Base-by-base conservation (phyloP, 306 rosid genomes). In the Rubus idaeus region DNA sequence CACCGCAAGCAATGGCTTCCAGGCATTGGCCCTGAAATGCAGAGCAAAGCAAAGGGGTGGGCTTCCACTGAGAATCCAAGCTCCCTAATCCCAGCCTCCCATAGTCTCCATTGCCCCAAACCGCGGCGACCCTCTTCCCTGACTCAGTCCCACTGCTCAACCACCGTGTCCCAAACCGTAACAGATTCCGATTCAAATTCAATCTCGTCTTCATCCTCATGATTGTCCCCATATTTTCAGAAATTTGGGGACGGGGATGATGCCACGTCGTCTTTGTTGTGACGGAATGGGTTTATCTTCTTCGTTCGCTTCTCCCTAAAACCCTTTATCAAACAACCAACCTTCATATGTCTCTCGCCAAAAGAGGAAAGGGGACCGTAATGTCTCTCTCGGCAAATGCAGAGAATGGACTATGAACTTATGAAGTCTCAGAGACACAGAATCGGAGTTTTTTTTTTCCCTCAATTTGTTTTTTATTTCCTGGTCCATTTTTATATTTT, bases 31-130 rank as follows among this genome's bases (percentile, higher is more conserved):
- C 72, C 3, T 21, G 83, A 69, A 94, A 85, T 1, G 90, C 74
- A 17, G 96, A 76, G 77, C 90, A 86, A 39, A 78, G 39, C 1
- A 85, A 79, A 52, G 91, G 42, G 1, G 83, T 83, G n/a, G 98
- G 97, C 20, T 26, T 83, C 97, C 97, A 94, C 73, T 88, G 98
- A 73, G 98, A 94, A 63, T 83, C 85, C 87, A 91, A 82, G 77
- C 61, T 75, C 10, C 97, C 93, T 9, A 89, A 88, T 39, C 98
- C 98, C 42, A 91, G 88, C 78, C 98, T 86, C 3, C 98, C 97
- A 62, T 78, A 87, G 80, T 94, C 98, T 5, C 96, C 98, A 78
- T 94, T 94, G 0, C 98, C 98, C 94, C 96, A 94, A 16, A 94
- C 70, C 61, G 91, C 95, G 0, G 90, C 98, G 78, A 90, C 83